Percentiles rank a stretch among this genome's conserved stretches.
Evolutionary conservation across 139 green algal genomes (phyloP).

Genomic region (Coccomyxa sp.): DNA sequence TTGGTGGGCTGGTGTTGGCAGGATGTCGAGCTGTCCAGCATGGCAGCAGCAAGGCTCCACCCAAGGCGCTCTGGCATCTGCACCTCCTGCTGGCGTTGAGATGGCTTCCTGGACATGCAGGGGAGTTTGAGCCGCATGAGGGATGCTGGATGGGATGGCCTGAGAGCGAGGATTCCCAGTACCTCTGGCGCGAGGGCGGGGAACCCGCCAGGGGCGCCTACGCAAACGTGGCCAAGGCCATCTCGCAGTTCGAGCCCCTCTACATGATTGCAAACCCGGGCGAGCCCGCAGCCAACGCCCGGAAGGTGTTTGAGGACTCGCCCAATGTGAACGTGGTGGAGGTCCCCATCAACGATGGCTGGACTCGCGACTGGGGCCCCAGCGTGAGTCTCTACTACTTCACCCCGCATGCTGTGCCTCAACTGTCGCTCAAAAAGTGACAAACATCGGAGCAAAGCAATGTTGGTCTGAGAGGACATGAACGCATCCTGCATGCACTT

Average conservation of each 20-base stretch:
- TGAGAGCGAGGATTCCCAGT: slow-evolving; percentile 24
- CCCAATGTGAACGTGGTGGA: slow-evolving; percentile 34
- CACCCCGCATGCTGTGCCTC: too few relatives aligned
- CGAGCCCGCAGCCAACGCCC: slow-evolving; percentile 28
- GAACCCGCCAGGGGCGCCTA: slow-evolving; percentile 53
- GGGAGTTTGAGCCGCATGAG: slow-evolving; percentile 14
- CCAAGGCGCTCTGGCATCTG: too few relatives aligned
- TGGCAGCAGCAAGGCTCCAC: too few relatives aligned
- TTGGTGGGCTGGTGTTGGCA: too few relatives aligned
- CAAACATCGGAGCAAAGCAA: too few relatives aligned
- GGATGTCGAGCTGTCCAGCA: too few relatives aligned
- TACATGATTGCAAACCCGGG: slow-evolving; percentile 54
- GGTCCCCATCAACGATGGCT: slow-evolving; percentile 54
- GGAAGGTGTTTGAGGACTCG: slow-evolving; percentile 16
- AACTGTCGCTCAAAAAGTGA: too few relatives aligned
- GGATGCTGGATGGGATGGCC: slow-evolving; percentile 67
- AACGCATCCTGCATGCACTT: too few relatives aligned
- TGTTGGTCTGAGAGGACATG: too few relatives aligned
- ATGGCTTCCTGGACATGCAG: too few relatives aligned
- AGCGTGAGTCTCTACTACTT: slow-evolving; percentile 36
- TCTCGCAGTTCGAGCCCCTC: slow-evolving; percentile 56
- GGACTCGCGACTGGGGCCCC: slow-evolving; percentile 60
- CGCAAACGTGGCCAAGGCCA: slow-evolving; percentile 45
- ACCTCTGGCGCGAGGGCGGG: slow-evolving; percentile 53
- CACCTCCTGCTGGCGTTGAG: too few relatives aligned